These are phyloP conservation scores for Termitomyces sp. DNA, from an alignment of 768 basidiomycete genomes.

Conservation along the genomic window DNA sequence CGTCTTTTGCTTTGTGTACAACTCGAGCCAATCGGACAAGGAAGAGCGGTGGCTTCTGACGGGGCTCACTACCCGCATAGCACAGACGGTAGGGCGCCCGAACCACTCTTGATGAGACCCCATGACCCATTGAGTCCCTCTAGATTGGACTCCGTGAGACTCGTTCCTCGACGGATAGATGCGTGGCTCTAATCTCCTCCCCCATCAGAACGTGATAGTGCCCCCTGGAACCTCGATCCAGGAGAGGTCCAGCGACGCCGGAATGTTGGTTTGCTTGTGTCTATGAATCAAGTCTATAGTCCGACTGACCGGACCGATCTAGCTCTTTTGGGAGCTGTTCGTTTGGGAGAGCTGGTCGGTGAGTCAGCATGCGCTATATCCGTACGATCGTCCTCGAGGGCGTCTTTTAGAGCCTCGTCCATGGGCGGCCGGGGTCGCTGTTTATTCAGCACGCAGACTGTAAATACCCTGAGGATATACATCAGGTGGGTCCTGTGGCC, in stretches of 20 bases:
- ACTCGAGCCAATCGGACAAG: slow-evolving; percentile 34
- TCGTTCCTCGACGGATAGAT: neutral
- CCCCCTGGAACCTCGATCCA: slow-evolving; percentile 37
- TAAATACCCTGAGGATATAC: slow-evolving; percentile 42
- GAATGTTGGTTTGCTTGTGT: slow-evolving; percentile 14
- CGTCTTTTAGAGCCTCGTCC: slow-evolving; percentile 33
- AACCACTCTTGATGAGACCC: neutral
- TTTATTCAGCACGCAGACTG: slow-evolving; percentile 46
- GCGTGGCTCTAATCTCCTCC: neutral
- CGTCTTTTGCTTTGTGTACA: slow-evolving; percentile 35
- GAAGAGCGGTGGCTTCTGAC: slow-evolving; percentile 45
- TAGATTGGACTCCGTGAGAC: slow-evolving; percentile 49
- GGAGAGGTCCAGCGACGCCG: slow-evolving; percentile 44
- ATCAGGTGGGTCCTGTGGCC: slow-evolving; percentile 21
- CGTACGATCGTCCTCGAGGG: neutral
- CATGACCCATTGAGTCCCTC: neutral
- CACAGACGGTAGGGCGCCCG: slow-evolving; percentile 34
- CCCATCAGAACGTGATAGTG: slow-evolving; percentile 43
- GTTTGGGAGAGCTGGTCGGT: slow-evolving; percentile 47
- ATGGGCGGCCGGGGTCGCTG: slow-evolving; percentile 45
- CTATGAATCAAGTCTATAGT: neutral
- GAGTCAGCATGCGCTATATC: slow-evolving; percentile 10
- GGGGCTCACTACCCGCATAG: slow-evolving; percentile 37
- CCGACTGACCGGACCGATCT: neutral
- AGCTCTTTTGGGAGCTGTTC: slow-evolving; percentile 52